Percentiles rank a stretch among this genome's conserved stretches.
Evolutionary conservation across 106 monocot species (phyloP).

Genomic region (Dendrobium officinale): DNA sequence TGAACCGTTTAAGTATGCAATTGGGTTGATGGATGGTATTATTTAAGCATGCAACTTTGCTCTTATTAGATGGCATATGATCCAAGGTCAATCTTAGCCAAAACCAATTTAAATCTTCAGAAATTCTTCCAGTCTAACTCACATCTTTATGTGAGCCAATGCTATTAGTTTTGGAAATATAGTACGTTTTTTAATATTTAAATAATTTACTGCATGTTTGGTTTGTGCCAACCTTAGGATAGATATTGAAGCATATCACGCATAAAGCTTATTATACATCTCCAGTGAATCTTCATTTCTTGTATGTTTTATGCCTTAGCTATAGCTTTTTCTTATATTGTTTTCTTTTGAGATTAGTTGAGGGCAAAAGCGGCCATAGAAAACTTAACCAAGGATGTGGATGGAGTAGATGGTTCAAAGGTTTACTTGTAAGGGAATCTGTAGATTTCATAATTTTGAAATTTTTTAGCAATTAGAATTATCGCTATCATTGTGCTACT

Average conservation of each 20-base stretch:
- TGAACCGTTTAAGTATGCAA: too few species aligned
- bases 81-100: too few species aligned
- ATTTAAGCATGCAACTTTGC: too few species aligned
- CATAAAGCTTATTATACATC: not conserved
- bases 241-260: not conserved
- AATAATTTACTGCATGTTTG: too few species aligned
- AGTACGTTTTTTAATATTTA: too few species aligned
- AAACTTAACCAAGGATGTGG: conserved; percentile 39
- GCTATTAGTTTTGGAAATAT: too few species aligned
- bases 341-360: conserved; percentile 29
- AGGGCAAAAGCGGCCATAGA: conserved; percentile 64
- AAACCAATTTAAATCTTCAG: too few species aligned
- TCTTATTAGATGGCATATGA: too few species aligned
- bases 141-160: too few species aligned
- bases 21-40: too few species aligned
- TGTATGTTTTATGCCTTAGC: not conserved
- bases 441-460: not conserved
- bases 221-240: too few species aligned
- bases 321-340: not conserved
- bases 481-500: not conserved
- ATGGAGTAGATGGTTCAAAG: conserved; percentile 84
- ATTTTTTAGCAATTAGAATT: not conserved
- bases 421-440: conserved; percentile 59
- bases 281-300: not conserved
- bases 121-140: too few species aligned